Base-by-base conservation (phyloP, 176 grass and related monocot species). In the Musa beccarii region DNA sequence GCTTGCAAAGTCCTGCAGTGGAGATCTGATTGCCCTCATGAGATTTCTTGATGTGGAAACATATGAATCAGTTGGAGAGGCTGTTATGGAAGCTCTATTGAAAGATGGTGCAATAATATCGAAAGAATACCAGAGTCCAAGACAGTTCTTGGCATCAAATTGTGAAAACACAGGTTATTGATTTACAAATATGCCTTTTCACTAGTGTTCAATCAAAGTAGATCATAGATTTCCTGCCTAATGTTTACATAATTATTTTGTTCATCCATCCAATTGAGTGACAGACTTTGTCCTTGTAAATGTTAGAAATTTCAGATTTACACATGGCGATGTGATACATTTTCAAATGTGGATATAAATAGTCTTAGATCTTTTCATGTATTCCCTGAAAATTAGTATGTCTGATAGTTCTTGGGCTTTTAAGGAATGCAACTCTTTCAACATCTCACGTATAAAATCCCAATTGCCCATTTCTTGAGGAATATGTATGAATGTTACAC, bases 11-110 rank as follows among this genome's bases (percentile, higher is more conserved):
- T 83, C 80, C 68, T 98, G 90, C 12, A 49, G 61, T 65, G 83
- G 82, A 53, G 84, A 98, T 78, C 78, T 75, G 56, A 55, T 94
- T 54, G 13, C 80, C 56, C 85, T 98, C 81, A 85, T 94, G 69
- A 93, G 87, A 49, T 87, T 85, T 85, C 86, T 98, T 79, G 95
- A 98, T 78, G 90, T 94, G 2, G 95, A 98, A 85, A 98, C 90
- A 53, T 98, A 98, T 16, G 95, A 98, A 77, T 87, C 82, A 51
- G 84, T 91, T 81, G 95, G 95, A 69, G 86, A 91, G 81, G 79
- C 90, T 76, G 88, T 94, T 51, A 89, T 94, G 86, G 76, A 76
- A 14, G 81, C 87, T 51, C 82, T 94, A 80, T 69, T 98, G 29
- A 91, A 89, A 82, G 86, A 91, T 84, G 88, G 90, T 70, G 59